Base-by-base conservation (phyloP, 2,329 filamentous ascomycete genomes). In the Colletotrichum orchidophilum region DNA sequence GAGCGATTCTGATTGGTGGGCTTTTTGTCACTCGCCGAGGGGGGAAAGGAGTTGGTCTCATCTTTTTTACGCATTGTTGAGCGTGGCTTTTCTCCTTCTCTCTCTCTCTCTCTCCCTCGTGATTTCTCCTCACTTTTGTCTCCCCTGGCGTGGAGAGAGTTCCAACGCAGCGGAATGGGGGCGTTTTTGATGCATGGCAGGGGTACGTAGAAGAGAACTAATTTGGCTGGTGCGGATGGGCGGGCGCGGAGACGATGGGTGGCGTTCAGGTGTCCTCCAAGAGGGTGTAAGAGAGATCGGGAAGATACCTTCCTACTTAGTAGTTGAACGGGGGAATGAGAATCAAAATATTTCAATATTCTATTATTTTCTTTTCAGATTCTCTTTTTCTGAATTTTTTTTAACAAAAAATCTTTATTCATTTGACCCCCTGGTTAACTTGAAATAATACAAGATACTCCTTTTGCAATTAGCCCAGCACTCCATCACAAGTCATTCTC, bases 1-100 rank as follows among this genome's bases (percentile, higher is more conserved):
- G 11, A 13, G 5, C 54, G 29, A 27, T 11, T 60, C 55, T 61
- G 64, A 62, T 66, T 66, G 31, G 57, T 62, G 64, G 57, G 33
- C 26, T 66, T 61, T 58, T 29, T 6, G n/a, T n/a, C n/a, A n/a
- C 31, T 9, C 31, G 11, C 31, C 7, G 31, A 5, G 5, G 31
- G 31, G 31, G 31, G 11, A 46, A 46, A 7, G 15, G 6, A 9
- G 39, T 8, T 46, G n/a, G 18, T 46, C 15, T 15, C 6, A 15
- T 46, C 42, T 13, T 15, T 46, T 65, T 31, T 55, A 42, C 57
- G 31, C 57, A n/a, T 29, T 31, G 12, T 8, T n/a, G 31, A 26
- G 18, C 15, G n/a, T 13, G 54, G 58, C 39, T 50, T 61, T 49
- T 24, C 58, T 61, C 58, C 21, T 13, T 31, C 11, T 24, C 11